Percentiles rank a stretch among this genome's conserved stretches.
Conservation (phyloP, 139 green algal species). For the Chlorella sp. region DNA sequence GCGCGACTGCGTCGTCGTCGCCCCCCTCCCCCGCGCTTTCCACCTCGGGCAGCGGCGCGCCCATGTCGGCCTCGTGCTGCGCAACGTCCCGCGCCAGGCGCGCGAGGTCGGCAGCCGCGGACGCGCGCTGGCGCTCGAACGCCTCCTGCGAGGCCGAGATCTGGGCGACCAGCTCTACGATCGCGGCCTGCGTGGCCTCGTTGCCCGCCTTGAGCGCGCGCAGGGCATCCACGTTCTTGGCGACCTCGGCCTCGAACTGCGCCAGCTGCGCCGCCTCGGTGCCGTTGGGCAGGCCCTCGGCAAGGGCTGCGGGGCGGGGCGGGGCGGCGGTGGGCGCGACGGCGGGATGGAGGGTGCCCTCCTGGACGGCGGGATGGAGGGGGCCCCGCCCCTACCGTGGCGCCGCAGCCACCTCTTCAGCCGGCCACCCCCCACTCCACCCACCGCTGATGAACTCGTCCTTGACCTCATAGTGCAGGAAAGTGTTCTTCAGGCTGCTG, state of each 20-base stretch:
- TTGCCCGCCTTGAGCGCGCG: constrained; percentile 37
- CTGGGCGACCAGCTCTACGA: constrained; percentile 4
- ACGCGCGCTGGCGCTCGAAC: constrained; percentile 14
- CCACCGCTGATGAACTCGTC: constrained; percentile 48
- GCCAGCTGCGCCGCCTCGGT: constrained; percentile 40
- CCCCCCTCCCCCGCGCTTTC: neutral
- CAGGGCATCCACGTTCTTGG: constrained; percentile 23
- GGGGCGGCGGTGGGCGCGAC: too few species aligned
- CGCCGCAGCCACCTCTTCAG: too few species aligned
- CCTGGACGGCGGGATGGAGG: too few species aligned
- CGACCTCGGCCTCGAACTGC: constrained; percentile 41
- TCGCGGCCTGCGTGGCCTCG: constrained; percentile 1
- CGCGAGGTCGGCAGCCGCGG: neutral
- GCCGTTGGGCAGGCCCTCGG: constrained; percentile 40
- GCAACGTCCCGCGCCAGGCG: constrained; percentile 10
- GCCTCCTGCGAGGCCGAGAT: constrained; percentile 2
- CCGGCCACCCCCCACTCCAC: too few species aligned
- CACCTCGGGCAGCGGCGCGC: constrained; percentile 1
- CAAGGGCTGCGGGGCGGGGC: constrained; percentile 16
- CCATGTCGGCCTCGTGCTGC: neutral
- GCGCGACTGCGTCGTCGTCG: neutral
- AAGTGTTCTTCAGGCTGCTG: constrained; percentile 58
- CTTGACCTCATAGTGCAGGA: constrained; percentile 58
- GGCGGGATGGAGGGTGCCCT: neutral
- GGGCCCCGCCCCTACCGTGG: too few species aligned